Evolutionary conservation across 352 stramenopile species (phyloP).

Genomic region (Nothophytophthora sp.): DNA sequence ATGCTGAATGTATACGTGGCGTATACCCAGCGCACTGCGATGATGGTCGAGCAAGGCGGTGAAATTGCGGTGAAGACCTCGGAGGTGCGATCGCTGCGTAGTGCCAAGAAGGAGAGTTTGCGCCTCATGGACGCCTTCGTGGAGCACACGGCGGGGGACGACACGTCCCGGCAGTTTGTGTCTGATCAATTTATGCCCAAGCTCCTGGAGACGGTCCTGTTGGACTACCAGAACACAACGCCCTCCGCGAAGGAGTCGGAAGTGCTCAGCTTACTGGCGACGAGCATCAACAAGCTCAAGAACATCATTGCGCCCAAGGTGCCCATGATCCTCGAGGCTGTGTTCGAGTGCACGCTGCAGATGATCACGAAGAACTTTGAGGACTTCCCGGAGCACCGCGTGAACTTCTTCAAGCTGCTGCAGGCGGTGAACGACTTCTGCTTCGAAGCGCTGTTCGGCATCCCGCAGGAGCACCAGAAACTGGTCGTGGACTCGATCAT

Average conservation of each 20-base stretch:
- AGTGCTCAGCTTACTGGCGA: constrained; percentile 95
- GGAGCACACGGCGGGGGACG: constrained; percentile 76
- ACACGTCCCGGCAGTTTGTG: constrained; percentile 80
- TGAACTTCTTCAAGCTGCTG: constrained; percentile 99
- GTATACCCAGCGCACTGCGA: constrained; percentile 97
- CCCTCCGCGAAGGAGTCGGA: constrained; percentile 86
- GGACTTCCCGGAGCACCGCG: constrained; percentile 98
- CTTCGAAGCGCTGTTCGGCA: constrained; percentile 97
- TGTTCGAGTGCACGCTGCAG: constrained; percentile 98
- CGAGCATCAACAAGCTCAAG: constrained; percentile 97
- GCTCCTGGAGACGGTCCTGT: constrained; percentile 96
- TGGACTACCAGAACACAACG: constrained; percentile 93
- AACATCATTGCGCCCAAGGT: constrained; percentile 83
- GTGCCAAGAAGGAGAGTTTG: constrained; percentile 97
- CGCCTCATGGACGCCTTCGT: constrained; percentile 97
- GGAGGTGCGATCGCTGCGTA: constrained; percentile 92
- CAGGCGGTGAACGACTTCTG: constrained; percentile 95
- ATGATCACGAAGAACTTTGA: constrained; percentile 99
- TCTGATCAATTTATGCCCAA: constrained; percentile 96
- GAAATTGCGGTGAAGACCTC: constrained; percentile 95
- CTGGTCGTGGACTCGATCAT: constrained; percentile 99
- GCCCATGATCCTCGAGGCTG: constrained; percentile 95
- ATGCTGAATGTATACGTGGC: constrained; percentile 99
- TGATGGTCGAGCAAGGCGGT: constrained; percentile 89
- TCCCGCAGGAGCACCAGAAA: constrained; percentile 97